These are phyloP conservation scores for Kwoniella dejecticola DNA, from an alignment of 768 basidiomycete species.

Conservation along the genomic window DNA sequence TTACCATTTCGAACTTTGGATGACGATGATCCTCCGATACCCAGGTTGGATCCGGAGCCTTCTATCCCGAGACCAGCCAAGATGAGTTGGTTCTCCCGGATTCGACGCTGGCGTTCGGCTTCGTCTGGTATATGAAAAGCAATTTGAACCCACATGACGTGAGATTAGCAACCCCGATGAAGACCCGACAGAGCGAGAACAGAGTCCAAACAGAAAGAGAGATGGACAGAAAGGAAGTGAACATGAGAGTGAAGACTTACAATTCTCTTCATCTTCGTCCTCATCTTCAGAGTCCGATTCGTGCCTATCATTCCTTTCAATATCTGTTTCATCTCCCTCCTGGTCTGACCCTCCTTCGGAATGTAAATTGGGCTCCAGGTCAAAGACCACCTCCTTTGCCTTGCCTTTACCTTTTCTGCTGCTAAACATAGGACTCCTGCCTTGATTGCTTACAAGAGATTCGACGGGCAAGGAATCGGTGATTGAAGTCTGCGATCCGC, in stretches of 20 bases:
- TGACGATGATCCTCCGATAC: slow-evolving; percentile 11
- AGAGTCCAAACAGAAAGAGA: neutral
- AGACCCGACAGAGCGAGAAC: neutral
- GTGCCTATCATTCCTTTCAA: neutral
- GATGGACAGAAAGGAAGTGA: too few species aligned
- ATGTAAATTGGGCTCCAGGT: neutral
- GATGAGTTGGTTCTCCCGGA: slow-evolving; percentile 37
- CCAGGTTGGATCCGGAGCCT: slow-evolving; percentile 21
- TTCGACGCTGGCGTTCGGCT: slow-evolving; percentile 29
- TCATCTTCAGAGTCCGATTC: slow-evolving; percentile 16
- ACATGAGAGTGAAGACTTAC: slow-evolving; percentile 8
- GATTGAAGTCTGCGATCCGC: neutral
- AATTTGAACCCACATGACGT: slow-evolving; percentile 13
- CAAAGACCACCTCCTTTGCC: neutral
- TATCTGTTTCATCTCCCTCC: slow-evolving; percentile 11
- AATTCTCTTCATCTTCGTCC: slow-evolving; percentile 19
- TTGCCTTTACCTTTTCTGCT: slow-evolving; percentile 12
- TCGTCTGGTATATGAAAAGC: slow-evolving; percentile 32
- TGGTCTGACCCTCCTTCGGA: neutral
- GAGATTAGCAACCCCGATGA: neutral
- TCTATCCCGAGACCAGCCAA: too few species aligned
- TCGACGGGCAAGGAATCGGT: neutral
- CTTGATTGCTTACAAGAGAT: neutral
- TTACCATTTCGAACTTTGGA: neutral
- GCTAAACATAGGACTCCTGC: neutral